Conservation (phyloP, 495 filamentous ascomycete genomes). For the Penicillium crystallinum region DNA sequence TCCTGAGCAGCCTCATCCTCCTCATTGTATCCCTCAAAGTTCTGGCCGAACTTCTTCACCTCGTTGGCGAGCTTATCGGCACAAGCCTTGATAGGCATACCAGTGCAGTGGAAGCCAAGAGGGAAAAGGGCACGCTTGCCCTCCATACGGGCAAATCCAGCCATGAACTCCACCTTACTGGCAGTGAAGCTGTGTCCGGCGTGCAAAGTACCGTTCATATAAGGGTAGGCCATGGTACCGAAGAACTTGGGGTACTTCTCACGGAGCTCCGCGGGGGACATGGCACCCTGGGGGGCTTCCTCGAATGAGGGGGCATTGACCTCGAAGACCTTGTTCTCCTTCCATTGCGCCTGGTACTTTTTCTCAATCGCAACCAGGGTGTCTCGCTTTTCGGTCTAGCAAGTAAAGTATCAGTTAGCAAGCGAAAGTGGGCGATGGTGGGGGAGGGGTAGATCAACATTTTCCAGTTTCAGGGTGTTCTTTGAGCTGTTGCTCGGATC, state of each 20-base stretch:
- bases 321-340: conserved; percentile 72
- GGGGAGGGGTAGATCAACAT: conserved; percentile 44
- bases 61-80: conserved; percentile 92
- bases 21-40: conserved; percentile 72
- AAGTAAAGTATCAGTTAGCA: conserved; percentile 13
- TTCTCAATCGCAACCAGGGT: conserved; percentile 82
- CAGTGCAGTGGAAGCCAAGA: conserved; percentile 91
- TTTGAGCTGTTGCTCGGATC: conserved; percentile 58
- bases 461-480: conserved; percentile 70
- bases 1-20: conserved; percentile 47
- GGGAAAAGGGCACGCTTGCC: conserved; percentile 84
- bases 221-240: conserved; percentile 89
- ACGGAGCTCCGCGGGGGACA: conserved; percentile 67
- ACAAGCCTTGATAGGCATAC: conserved; percentile 96
- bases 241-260: conserved; percentile 86
- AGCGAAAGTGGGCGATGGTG: conserved; percentile 17
- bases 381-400: conserved; percentile 87
- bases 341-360: conserved; percentile 87
- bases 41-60: conserved; percentile 78
- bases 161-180: conserved; percentile 85
- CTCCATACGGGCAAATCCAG: conserved; percentile 80
- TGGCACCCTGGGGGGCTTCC: conserved; percentile 67
- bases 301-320: conserved; percentile 70
- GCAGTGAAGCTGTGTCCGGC: conserved; percentile 88
- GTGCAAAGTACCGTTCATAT: conserved; percentile 95